These are phyloP conservation scores for Lasiodiplodia citricola DNA, from an alignment of 2,329 filamentous ascomycete species.

Conservation along the genomic window DNA sequence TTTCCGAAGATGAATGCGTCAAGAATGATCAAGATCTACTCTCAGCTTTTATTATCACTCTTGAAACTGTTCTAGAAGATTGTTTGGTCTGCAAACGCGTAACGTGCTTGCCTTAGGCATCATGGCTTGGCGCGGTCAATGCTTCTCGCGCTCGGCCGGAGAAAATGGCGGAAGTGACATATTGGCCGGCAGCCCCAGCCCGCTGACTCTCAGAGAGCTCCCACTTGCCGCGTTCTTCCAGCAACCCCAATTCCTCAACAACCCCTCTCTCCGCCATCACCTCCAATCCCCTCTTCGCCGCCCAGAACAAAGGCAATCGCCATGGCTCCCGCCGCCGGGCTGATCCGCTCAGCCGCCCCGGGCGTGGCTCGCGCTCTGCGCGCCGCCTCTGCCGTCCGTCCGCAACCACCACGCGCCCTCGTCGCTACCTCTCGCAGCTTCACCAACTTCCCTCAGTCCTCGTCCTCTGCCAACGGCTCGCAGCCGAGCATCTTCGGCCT, in stretches of 20 bases:
- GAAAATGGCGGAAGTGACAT: conserved; percentile 24
- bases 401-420: conserved; percentile 1
- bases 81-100: neutral
- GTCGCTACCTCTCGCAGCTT: neutral
- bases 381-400: neutral
- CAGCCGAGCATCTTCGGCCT: conserved; percentile 18
- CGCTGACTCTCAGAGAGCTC: neutral
- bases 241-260: neutral
- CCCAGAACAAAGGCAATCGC: neutral
- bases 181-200: neutral
- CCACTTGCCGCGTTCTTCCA: neutral
- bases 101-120: neutral
- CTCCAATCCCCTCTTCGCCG: neutral
- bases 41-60: neutral
- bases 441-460: conserved; percentile 9
- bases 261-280: neutral
- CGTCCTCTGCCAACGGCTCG: neutral
- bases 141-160: conserved; percentile 7
- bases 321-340: conserved; percentile 26
- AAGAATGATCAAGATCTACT: neutral
- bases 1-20: neutral
- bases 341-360: conserved; percentile 22
- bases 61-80: neutral
- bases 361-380: conserved; percentile 13
- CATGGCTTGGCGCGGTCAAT: neutral